These are phyloP conservation scores for Backusella liffmaniae DNA, from an alignment of 192 early-diverging fungal genomes.

Conservation along the genomic window DNA sequence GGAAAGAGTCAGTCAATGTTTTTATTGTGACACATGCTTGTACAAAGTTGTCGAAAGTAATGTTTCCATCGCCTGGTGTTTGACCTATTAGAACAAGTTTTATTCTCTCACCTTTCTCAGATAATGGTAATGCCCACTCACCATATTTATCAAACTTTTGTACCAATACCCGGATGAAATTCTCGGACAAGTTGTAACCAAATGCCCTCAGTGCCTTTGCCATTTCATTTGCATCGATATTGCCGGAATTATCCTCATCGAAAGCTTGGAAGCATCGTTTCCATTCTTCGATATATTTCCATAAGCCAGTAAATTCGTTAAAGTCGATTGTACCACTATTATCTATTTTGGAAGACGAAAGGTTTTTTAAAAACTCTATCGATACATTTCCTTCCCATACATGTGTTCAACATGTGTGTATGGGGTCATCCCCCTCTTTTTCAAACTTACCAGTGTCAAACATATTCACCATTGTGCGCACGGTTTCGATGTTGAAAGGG, in stretches of 20 bases:
- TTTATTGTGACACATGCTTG: slow-evolving; percentile 76
- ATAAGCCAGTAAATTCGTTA: slow-evolving; percentile 74
- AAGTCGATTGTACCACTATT: slow-evolving; percentile 77
- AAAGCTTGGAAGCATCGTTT: slow-evolving; percentile 76
- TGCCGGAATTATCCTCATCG: slow-evolving; percentile 72
- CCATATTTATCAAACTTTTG: slow-evolving; percentile 81
- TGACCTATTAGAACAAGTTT: background rate
- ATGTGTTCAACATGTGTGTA: background rate
- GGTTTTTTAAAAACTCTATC: background rate
- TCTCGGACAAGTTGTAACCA: slow-evolving; percentile 76
- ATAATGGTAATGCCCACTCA: slow-evolving; percentile 35
- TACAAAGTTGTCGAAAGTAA: slow-evolving; percentile 87
- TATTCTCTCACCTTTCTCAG: slow-evolving; percentile 9
- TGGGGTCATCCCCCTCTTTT: background rate
- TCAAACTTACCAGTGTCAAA: slow-evolving; percentile 60
- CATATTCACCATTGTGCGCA: slow-evolving; percentile 80
- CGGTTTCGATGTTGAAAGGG: slow-evolving; percentile 80
- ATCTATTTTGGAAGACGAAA: slow-evolving; percentile 43
- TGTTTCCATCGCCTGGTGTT: slow-evolving; percentile 61
- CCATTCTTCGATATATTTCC: slow-evolving; percentile 85
- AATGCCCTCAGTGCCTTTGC: slow-evolving; percentile 67
- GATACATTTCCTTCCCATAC: background rate
- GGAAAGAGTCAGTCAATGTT: slow-evolving; percentile 74
- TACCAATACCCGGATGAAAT: slow-evolving; percentile 61
- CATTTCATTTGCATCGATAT: slow-evolving; percentile 73